phyloP scores from a whole-genome alignment of 2,329 filamentous ascomycete genomes.

The Scytalidium sp. region DNA sequence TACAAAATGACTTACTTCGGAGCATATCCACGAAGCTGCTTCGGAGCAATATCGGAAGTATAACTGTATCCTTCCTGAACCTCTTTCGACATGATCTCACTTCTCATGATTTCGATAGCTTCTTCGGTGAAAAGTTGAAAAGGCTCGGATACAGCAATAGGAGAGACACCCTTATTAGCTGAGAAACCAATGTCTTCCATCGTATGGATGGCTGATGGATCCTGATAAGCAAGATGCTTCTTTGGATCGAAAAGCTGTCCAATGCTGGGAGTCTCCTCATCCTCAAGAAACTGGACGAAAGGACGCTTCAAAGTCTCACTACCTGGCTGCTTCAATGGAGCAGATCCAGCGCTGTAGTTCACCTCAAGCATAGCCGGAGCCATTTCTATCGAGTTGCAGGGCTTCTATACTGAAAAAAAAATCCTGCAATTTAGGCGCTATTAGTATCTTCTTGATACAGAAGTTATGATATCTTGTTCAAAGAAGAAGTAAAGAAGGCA shows the following conservation, averaged over 20 bases:
- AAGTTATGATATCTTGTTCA: neutral
- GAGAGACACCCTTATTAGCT: constrained; percentile 55
- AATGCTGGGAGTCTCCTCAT: constrained; percentile 10
- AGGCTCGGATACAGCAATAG: constrained; percentile 61
- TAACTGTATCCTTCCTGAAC: constrained; percentile 56
- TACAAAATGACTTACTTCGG: constrained; percentile 43
- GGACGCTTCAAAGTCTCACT: constrained; percentile 28
- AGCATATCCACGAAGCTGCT: constrained; percentile 52
- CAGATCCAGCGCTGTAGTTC: too few species aligned
- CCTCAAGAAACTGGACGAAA: constrained; percentile 26
- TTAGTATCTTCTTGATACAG: neutral
- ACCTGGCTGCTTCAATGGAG: constrained; percentile 22
- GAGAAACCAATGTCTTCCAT: constrained; percentile 61
- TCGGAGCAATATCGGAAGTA: constrained; percentile 56
- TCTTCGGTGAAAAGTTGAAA: constrained; percentile 62
- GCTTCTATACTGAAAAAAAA: neutral
- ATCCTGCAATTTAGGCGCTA: too few species aligned
- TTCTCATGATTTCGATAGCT: constrained; percentile 58
- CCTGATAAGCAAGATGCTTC: constrained; percentile 52
- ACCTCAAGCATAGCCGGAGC: neutral
- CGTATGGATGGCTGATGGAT: constrained; percentile 47
- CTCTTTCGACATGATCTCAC: constrained; percentile 56
- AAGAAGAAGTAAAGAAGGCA: neutral
- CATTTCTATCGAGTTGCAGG: neutral
- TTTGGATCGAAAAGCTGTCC: constrained; percentile 46